Evolutionary conservation across 2,329 filamentous ascomycete species (phyloP), one percentile per base, ranked within the genome.

Genomic region (Sodiomyces alkalinus): DNA sequence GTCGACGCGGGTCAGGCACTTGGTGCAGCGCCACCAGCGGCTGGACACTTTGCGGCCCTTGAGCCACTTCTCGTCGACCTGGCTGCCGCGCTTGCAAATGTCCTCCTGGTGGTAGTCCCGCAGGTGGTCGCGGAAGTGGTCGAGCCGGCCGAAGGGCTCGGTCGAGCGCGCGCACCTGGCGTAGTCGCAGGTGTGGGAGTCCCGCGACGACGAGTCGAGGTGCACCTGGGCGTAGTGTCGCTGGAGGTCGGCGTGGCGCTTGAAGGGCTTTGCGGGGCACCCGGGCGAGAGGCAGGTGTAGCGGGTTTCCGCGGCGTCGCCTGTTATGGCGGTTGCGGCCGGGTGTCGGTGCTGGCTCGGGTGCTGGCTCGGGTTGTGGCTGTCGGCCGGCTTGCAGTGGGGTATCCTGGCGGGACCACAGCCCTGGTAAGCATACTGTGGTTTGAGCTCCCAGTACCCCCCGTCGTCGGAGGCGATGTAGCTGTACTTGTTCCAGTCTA

Each of bases 61-160:
- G 25, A 55, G 40, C 56, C 55, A 61, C 35, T 48, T 50, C 20
- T 49, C 46, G 22, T 46, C 42, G 31, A 47, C 36, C 27, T 26
- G 17, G 14, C 44, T 45, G 17, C 58, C 56, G 12, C 62, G 58
- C 49, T 62, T 62, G 38, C 54, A 49, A 19, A 68, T 55, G 34
- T 69, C 64, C 40, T 73, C 68, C 30, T 53, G 52, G 51, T 73
- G 68, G 35, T 53, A 66, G 25, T 64, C 58, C 18, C 68, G 58
- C 20, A 68, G 55, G 42, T 73, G 68, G 32, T 69, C 65, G 20
- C 67, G 56, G 41, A 58, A 68, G 46, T 72, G 68, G 36, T 73
- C 68, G 18, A 60, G 56, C 19, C 68, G 58, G 38, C 55, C 52
- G 40, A 72, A 71, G 2, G 64, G 58, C 3, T 55, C 47, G 5